A percentile compares a stretch with the other conserved stretches of the same genome.
Evolutionary conservation across 2,329 filamentous ascomycete genomes (phyloP).

Genomic region (Penicillium paneum): DNA sequence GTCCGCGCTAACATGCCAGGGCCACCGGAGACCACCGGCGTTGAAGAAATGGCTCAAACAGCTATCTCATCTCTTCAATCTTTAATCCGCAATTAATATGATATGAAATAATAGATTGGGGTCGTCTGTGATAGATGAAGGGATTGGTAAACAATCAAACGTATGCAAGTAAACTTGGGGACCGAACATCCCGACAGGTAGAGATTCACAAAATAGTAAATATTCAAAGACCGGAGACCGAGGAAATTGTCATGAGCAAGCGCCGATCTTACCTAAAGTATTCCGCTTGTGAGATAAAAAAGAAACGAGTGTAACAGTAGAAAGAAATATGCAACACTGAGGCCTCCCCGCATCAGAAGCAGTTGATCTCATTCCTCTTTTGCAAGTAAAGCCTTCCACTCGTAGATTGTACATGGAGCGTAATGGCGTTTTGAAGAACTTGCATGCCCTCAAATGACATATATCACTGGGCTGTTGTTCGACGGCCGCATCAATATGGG

Average conservation of each 20-base stretch:
- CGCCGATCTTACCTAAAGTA: not conserved
- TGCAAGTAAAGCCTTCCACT: not conserved
- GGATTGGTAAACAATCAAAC: not conserved
- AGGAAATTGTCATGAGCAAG: not conserved
- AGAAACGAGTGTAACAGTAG: not conserved
- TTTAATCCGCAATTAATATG: not conserved
- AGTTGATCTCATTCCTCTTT: not conserved
- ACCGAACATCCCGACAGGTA: not conserved
- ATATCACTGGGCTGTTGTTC: not conserved
- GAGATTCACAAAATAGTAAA: not conserved
- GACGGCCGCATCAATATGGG: not conserved
- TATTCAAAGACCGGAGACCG: not conserved
- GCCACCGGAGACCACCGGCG: constrained; percentile 4
- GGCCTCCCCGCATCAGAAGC: not conserved
- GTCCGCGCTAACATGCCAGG: not conserved
- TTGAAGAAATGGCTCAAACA: not conserved
- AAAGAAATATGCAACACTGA: not conserved
- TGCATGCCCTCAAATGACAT: not conserved
- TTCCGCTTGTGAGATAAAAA: not conserved
- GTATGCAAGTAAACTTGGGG: not conserved
- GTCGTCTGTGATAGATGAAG: not conserved
- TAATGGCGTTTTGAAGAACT: not conserved
- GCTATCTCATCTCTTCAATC: not conserved
- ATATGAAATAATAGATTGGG: not conserved
- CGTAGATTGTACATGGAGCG: not conserved